Evolutionary conservation across 257 asterid genomes (phyloP), one percentile per base, ranked within the genome.

Genomic region (Plectranthus barbatus): DNA sequence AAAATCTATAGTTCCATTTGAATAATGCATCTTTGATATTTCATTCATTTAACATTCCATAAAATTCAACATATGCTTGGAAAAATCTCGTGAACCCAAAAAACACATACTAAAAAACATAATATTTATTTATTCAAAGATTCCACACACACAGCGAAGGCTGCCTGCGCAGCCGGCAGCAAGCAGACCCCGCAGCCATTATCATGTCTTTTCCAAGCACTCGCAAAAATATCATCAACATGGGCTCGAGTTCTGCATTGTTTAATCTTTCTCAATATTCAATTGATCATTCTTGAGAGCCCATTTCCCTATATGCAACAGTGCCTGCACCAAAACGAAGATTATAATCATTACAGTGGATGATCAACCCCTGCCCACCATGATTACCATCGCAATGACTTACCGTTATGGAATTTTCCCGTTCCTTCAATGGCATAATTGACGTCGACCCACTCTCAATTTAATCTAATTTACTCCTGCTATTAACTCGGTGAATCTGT

Each of bases 401-500:
- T 54, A 53, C 60, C 57, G 70, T 64, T 49, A 48, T 37, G 31
- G 46, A 12, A 12, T 20, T 33, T 36, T 66, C 36, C n/a, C 50
- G 12, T 21, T 29, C 60, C 70, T 64, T 69, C 66, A 69, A 68
- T 72, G 73, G 73, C 74, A 7, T 57, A 72, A 64, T 71, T 42
- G 49, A 6, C 12, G 46, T 48, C 64, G 60, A 72, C 73, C 73
- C 20, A 60, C 81, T 55, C 26, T 4, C 17, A 24, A 52, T 52
- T 52, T 52, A 52, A 24, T 52, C 58, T 8, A 7, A 19, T 68
- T 56, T 9, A 24, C 52, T 55, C 15, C 36, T 52, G 33, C 17
- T 13, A 47, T 23, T 59, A n/a, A 17, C 54, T 29, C 74, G 37
- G 64, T 70, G 58, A 73, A 73, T 70, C 77, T 61, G 45, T 44